Percentiles rank a stretch among this genome's conserved stretches.
These are phyloP conservation scores for Hypoxylon sp. DNA, from an alignment of 2,329 filamentous ascomycete genomes.

Conservation along the genomic window DNA sequence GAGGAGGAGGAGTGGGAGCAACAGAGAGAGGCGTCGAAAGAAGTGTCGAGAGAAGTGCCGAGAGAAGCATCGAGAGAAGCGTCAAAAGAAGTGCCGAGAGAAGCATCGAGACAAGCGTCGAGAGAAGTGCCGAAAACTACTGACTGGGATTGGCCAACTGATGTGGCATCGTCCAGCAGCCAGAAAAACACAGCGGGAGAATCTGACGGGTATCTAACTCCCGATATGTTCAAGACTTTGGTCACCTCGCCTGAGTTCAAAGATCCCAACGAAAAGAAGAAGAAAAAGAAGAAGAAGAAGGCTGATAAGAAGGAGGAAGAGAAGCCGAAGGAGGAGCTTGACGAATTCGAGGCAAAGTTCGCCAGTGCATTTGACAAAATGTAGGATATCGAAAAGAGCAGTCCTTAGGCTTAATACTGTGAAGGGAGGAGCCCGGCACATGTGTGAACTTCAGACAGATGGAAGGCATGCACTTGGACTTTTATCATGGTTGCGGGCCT, in stretches of 20 bases:
- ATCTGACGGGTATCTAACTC: background rate
- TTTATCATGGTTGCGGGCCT: background rate
- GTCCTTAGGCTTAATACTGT: background rate
- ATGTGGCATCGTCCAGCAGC: background rate
- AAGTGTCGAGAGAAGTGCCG: background rate
- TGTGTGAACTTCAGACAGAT: background rate
- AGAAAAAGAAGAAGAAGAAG: constrained; percentile 8
- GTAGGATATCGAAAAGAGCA: background rate
- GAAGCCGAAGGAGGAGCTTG: constrained; percentile 12
- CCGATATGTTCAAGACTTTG: constrained; percentile 27
- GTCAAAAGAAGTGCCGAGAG: too few relatives aligned
- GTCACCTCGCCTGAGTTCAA: constrained; percentile 6
- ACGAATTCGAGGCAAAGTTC: constrained; percentile 44
- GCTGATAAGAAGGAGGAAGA: constrained; percentile 5
- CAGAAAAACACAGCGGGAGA: background rate
- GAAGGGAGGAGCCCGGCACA: background rate
- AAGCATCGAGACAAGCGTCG: background rate
- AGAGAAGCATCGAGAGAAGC: too few relatives aligned
- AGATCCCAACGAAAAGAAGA: background rate
- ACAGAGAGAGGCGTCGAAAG: background rate
- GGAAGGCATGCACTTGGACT: background rate
- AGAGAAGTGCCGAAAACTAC: background rate
- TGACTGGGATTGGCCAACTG: constrained; percentile 7
- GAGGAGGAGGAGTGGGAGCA: background rate
- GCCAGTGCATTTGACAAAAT: background rate